Evolutionary conservation across 2,329 filamentous ascomycete genomes (phyloP).

Genomic region (Nakataea oryzae): DNA sequence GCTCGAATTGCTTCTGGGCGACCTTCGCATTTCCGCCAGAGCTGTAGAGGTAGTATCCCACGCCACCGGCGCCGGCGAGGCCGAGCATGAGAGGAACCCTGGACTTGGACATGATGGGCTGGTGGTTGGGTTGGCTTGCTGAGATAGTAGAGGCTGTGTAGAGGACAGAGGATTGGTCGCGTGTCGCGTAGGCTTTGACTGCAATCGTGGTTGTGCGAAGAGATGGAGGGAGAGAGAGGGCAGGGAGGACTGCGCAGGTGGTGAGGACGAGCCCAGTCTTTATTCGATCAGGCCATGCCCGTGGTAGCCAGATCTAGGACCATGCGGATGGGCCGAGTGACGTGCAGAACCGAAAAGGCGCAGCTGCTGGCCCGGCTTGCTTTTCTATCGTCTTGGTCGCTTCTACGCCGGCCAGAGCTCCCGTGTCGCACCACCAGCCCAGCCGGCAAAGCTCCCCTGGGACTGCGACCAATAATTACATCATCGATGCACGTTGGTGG

Average conservation of each 20-base stretch:
- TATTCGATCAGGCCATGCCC: background rate
- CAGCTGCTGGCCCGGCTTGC: no score
- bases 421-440: background rate
- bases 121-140: background rate
- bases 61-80: conserved; percentile 52
- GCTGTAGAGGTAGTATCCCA: conserved; percentile 85
- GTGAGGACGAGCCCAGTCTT: background rate
- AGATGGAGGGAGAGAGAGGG: background rate
- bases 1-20: conserved; percentile 79
- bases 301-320: background rate
- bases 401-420: background rate
- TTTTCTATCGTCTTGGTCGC: background rate
- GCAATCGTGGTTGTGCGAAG: background rate
- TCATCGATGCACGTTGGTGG: background rate
- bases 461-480: background rate
- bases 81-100: conserved; percentile 42
- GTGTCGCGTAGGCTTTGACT: background rate
- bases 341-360: background rate
- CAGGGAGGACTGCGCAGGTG: background rate
- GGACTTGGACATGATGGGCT: conserved; percentile 33
- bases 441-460: background rate
- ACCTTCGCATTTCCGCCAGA: conserved; percentile 72
- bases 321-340: background rate
- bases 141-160: background rate
- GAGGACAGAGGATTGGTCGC: background rate